Conservation (phyloP, 1,139 yeast genomes). For the Yamadazyma sp. region DNA sequence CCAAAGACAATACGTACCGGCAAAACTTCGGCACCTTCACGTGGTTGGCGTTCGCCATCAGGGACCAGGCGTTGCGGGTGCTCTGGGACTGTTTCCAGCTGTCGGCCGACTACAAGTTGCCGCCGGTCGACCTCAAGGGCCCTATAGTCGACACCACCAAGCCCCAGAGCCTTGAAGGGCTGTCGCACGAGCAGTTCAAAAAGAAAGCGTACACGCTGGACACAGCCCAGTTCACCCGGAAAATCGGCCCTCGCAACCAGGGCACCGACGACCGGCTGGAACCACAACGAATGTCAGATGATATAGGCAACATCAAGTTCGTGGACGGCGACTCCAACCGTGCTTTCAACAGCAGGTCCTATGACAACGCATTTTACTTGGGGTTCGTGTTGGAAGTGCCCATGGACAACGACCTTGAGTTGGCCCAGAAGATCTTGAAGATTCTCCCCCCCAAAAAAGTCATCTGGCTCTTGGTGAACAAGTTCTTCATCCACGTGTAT, state of each 20-base stretch:
- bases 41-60: conserved; percentile 37
- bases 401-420: conserved; percentile 6
- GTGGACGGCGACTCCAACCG: not conserved
- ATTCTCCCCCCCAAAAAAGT: conserved; percentile 45
- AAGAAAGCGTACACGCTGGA: not conserved
- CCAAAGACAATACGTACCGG: conserved; percentile 14
- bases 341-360: not conserved
- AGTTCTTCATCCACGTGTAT: conserved; percentile 46
- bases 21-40: conserved; percentile 41
- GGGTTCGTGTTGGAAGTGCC: conserved; percentile 6
- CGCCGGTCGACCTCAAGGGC: too few relatives aligned
- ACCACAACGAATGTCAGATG: not conserved
- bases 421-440: conserved; percentile 35
- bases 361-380: not conserved
- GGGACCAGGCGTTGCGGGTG: conserved; percentile 29
- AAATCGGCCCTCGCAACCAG: not conserved
- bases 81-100: conserved; percentile 12
- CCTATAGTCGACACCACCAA: too few relatives aligned
- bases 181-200: too few relatives aligned
- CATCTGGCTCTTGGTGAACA: conserved; percentile 46
- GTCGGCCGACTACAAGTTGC: too few relatives aligned
- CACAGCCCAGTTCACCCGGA: not conserved
- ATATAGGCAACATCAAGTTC: not conserved
- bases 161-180: too few relatives aligned
- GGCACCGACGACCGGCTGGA: not conserved